Conservation (phyloP, 192 early-diverging fungal species). For the Backusella parvicylindrica region DNA sequence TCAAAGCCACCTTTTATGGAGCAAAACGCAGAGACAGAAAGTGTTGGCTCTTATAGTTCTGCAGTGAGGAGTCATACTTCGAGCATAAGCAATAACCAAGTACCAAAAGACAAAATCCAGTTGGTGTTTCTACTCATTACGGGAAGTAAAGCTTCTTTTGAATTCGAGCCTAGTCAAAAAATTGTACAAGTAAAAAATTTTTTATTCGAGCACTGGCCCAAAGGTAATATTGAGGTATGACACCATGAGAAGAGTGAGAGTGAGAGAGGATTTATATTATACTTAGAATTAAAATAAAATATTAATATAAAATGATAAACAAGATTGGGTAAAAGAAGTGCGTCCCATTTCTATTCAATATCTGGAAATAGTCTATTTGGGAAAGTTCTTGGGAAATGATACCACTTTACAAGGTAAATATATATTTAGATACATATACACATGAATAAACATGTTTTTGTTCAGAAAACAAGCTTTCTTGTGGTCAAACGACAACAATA, state of each 20-base stretch:
- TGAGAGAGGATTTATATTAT: too few relatives aligned
- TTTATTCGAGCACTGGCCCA: not conserved
- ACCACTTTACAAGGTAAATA: not conserved
- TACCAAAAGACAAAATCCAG: not conserved
- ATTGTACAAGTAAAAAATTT: not conserved
- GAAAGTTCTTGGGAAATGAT: not conserved
- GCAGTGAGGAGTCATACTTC: not conserved
- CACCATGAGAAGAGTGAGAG: not conserved
- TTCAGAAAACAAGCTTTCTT: not conserved
- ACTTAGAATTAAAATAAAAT: too few relatives aligned
- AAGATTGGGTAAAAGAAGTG: conserved; percentile 1
- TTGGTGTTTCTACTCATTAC: not conserved
- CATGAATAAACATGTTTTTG: not conserved
- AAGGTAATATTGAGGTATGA: conserved; percentile 1
- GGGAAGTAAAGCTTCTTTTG: not conserved
- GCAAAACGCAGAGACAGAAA: not conserved
- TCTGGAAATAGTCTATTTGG: not conserved
- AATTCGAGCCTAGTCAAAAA: not conserved
- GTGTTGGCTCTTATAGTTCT: not conserved
- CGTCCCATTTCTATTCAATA: not conserved
- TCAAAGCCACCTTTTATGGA: not conserved
- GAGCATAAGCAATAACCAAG: not conserved
- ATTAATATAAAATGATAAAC: not conserved
- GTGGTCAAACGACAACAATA: not conserved
- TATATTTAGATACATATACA: not conserved